phyloP scores from a whole-genome alignment of 1,284 basidiomycete genomes.

The Naganishia sp. region DNA sequence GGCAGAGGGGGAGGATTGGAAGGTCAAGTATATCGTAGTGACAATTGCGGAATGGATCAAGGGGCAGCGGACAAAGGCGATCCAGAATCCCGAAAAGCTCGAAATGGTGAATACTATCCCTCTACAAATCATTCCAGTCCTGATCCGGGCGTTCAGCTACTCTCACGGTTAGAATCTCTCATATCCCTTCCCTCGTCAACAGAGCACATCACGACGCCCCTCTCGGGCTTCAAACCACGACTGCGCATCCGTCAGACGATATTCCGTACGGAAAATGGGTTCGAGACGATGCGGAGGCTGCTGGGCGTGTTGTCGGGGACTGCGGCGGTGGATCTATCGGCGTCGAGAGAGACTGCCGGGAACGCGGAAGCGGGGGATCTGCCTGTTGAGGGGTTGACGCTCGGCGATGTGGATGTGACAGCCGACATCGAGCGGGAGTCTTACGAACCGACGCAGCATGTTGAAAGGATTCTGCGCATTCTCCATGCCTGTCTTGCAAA shows the following conservation, averaged over 20 bases:
- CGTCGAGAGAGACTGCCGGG: too few species aligned
- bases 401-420: not conserved
- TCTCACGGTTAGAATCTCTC: constrained; percentile 3
- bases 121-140: not conserved
- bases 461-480: not conserved
- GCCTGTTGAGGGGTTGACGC: constrained; percentile 3
- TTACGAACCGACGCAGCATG: not conserved
- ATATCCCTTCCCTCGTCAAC: constrained; percentile 9
- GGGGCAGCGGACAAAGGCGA: not conserved
- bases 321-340: not conserved
- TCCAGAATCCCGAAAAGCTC: not conserved
- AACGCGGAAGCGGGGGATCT: not conserved
- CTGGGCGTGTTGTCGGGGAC: not conserved
- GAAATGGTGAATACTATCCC: not conserved
- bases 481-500: constrained; percentile 17
- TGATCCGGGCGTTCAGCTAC: not conserved
- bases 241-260: constrained; percentile 25
- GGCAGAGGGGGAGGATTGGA: constrained; percentile 24
- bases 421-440: not conserved
- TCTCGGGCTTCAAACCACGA: constrained; percentile 7
- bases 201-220: constrained; percentile 15
- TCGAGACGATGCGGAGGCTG: not conserved
- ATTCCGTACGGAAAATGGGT: constrained; percentile 10
- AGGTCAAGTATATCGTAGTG: constrained; percentile 12
- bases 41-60: not conserved